Conservation (phyloP, 1,284 basidiomycete species). For the Austroboletus novae-zelandiae region DNA sequence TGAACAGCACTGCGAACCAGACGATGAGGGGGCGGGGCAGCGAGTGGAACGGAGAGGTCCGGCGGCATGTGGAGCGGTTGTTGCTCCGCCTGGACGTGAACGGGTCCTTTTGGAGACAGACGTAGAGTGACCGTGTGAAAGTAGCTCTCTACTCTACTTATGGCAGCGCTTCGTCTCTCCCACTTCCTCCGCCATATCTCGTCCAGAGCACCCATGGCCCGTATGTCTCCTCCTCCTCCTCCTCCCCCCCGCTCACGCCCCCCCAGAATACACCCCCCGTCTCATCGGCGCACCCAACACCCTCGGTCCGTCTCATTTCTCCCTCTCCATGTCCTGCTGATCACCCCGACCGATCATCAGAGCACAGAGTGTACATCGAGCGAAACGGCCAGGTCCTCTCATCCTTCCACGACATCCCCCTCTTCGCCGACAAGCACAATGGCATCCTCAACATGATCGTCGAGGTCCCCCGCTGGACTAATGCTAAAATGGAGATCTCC, state of each 20-base stretch:
- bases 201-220: slow-evolving; percentile 49
- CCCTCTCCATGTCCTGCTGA: slow-evolving; percentile 33
- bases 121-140: not conserved
- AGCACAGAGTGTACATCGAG: slow-evolving; percentile 94
- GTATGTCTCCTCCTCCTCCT: slow-evolving; percentile 37
- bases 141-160: slow-evolving; percentile 12
- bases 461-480: slow-evolving; percentile 99
- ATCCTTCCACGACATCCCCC: slow-evolving; percentile 94
- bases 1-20: slow-evolving; percentile 60
- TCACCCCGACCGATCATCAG: slow-evolving; percentile 41
- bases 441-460: slow-evolving; percentile 98
- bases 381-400: slow-evolving; percentile 85
- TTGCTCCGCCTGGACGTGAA: slow-evolving; percentile 85
- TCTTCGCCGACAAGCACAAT: slow-evolving; percentile 91
- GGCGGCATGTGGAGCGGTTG: slow-evolving; percentile 79
- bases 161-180: slow-evolving; percentile 47
- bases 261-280: slow-evolving; percentile 68
- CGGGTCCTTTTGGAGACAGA: slow-evolving; percentile 63
- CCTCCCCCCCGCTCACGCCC: slow-evolving; percentile 6
- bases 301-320: slow-evolving; percentile 49
- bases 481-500: slow-evolving; percentile 98
- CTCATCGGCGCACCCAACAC: slow-evolving; percentile 89
- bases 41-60: slow-evolving; percentile 60
- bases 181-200: slow-evolving; percentile 57
- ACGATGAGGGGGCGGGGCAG: slow-evolving; percentile 49